Evolutionary conservation across 2,329 filamentous ascomycete species (phyloP).

Genomic region (Claviceps pazoutovae): DNA sequence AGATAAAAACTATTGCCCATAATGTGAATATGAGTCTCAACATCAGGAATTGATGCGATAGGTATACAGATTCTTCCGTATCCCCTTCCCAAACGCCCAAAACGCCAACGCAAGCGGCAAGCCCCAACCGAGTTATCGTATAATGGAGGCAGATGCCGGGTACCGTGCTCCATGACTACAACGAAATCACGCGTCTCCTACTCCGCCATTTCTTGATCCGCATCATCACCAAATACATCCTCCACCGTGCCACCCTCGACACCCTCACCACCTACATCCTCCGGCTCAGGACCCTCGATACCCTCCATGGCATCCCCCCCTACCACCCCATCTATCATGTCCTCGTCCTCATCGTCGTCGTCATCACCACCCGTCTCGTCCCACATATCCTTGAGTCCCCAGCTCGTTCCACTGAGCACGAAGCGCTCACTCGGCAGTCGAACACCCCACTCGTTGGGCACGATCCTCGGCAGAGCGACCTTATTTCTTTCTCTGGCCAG

Average conservation of each 20-base stretch:
- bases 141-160: not conserved
- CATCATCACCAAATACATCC: constrained; percentile 40
- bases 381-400: constrained; percentile 49
- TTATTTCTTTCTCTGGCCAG: constrained; percentile 59
- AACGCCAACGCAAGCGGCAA: constrained; percentile 5
- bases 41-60: not conserved
- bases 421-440: constrained; percentile 54
- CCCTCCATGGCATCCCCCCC: constrained; percentile 35
- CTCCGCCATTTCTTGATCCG: constrained; percentile 44
- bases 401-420: constrained; percentile 50
- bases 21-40: not conserved
- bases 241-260: constrained; percentile 37
- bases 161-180: not conserved
- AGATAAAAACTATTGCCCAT: not conserved
- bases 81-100: constrained; percentile 3
- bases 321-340: constrained; percentile 21
- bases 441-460: constrained; percentile 53
- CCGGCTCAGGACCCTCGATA: constrained; percentile 26
- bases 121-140: no score
- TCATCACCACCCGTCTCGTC: constrained; percentile 31
- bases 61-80: not conserved
- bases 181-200: constrained; percentile 5
- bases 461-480: constrained; percentile 47
- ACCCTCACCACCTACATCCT: constrained; percentile 31
- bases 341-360: constrained; percentile 26